phyloP scores from a whole-genome alignment of 306 rosid genomes.

The Cicer chorassanicum region DNA sequence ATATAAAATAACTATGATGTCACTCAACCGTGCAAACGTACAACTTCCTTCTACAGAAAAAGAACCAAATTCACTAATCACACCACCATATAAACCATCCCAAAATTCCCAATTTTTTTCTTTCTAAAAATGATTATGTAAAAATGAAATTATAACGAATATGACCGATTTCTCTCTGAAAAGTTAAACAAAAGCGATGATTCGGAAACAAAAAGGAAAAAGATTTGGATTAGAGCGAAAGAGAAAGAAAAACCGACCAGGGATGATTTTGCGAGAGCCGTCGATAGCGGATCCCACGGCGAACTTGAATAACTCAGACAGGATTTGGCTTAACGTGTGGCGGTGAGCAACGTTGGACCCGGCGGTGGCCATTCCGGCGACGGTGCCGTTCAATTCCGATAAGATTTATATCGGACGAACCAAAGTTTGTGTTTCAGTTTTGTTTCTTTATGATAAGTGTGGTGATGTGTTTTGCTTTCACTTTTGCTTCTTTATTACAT shows the following conservation, averaged over 20 bases:
- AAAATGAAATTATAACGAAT: no score
- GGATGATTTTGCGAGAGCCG: constrained; percentile 56
- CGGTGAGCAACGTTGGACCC: constrained; percentile 37
- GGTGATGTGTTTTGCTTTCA: no score
- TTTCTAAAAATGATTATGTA: neutral
- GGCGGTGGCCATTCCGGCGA: constrained; percentile 55
- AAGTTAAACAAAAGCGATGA: neutral
- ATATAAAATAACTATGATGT: neutral
- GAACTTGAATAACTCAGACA: constrained; percentile 61
- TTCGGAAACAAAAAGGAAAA: neutral
- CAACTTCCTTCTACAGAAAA: neutral
- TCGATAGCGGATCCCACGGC: constrained; percentile 66
- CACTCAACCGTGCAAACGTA: neutral
- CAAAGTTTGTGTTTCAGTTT: neutral
- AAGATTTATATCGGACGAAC: neutral
- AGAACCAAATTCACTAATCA: neutral
- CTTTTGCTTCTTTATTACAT: no score
- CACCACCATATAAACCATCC: no score
- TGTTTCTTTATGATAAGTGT: no score
- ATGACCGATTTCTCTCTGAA: neutral
- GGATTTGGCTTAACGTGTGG: constrained; percentile 50
- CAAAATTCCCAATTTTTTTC: no score
- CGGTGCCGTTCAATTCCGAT: neutral
- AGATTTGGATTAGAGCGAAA: neutral
- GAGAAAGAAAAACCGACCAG: constrained; percentile 55